Evolutionary conservation across 257 asterid genomes (phyloP), one percentile per base, ranked within the genome.

Genomic region (Sherardia arvensis): DNA sequence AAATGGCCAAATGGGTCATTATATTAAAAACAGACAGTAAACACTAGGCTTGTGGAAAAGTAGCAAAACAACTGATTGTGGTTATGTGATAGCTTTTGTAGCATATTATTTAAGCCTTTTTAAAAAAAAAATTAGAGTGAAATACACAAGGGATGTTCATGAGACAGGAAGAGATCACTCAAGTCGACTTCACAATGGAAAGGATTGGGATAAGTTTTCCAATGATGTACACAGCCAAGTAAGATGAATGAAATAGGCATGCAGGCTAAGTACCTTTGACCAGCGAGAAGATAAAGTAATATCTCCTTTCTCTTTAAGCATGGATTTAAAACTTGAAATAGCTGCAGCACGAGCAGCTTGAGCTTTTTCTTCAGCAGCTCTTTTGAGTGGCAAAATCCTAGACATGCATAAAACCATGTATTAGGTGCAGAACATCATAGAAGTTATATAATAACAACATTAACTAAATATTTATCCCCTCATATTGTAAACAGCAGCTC

Each of bases 241-340:
- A 29, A 29, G 32, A 1, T 7, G 22, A 48, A 49, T 18, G 51
- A 38, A 12, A 22, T 17, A 1, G 28, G 28, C n/a, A 38, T 25
- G n/a, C 18, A 70, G 43, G 32, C 12, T 61, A 64, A 73, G 36
- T 73, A 90, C 99, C 95, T 86, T 93, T 59, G 97, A 93, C 99
- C 99, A 93, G 68, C 96, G 91, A 36, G 95, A 82, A 66, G 60
- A 75, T 64, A 81, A 78, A 64, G 85, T 81, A 68, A 93, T 71
- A 66, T 81, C 88, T 77, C 81, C 88, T 23, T 66, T 85, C 51
- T 90, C 97, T 73, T 73, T 78, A 53, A 93, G 96, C 96, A 93
- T 80, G 57, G 84, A 83, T 80, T 77, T 93, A 79, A 93, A 93
- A 77, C 69, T 69, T 69, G 87, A 85, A 62, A 77, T 61, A 54